These are phyloP conservation scores for Eimeria tenella DNA, from an alignment of 169 alveolate genomes.

Conservation along the genomic window DNA sequence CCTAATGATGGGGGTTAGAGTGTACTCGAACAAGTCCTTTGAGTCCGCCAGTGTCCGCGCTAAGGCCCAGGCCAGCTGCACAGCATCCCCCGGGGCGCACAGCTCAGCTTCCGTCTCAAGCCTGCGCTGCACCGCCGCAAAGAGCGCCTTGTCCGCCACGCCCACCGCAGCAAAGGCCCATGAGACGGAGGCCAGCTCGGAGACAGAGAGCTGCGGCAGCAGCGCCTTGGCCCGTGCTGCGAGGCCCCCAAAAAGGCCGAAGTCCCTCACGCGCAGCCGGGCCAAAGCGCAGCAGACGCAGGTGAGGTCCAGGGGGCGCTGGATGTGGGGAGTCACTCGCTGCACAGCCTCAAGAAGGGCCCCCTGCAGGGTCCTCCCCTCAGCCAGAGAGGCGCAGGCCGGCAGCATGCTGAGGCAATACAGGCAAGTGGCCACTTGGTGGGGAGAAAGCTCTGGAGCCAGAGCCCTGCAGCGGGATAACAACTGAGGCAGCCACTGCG, in stretches of 20 bases:
- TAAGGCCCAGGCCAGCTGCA: constrained; percentile 74
- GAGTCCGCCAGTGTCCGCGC: constrained; percentile 24
- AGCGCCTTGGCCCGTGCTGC: constrained; percentile 11
- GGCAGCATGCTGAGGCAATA: constrained; percentile 51
- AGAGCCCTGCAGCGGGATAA: constrained; percentile 34
- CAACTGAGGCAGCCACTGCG: constrained; percentile 78
- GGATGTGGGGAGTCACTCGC: constrained; percentile 35
- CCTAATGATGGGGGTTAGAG: constrained; percentile 72
- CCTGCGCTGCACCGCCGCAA: constrained; percentile 21
- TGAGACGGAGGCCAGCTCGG: constrained; percentile 77
- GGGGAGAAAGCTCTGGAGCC: constrained; percentile 39
- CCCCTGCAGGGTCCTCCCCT: constrained; percentile 58
- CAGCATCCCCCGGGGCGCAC: constrained; percentile 64
- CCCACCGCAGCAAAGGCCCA: constrained; percentile 76
- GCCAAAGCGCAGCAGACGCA: constrained; percentile 66
- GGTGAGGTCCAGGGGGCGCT: constrained; percentile 47
- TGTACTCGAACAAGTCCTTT: constrained; percentile 40
- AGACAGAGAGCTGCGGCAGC: constrained; percentile 44
- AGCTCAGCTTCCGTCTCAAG: constrained; percentile 54
- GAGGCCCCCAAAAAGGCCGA: background rate
- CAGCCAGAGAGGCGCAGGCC: background rate
- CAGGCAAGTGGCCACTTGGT: constrained; percentile 69
- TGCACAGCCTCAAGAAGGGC: constrained; percentile 47
- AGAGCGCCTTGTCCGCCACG: constrained; percentile 55
- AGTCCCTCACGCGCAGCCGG: constrained; percentile 44